Base-by-base conservation (phyloP, 2,329 filamentous ascomycete genomes). In the Westerdykella ornata region DNA sequence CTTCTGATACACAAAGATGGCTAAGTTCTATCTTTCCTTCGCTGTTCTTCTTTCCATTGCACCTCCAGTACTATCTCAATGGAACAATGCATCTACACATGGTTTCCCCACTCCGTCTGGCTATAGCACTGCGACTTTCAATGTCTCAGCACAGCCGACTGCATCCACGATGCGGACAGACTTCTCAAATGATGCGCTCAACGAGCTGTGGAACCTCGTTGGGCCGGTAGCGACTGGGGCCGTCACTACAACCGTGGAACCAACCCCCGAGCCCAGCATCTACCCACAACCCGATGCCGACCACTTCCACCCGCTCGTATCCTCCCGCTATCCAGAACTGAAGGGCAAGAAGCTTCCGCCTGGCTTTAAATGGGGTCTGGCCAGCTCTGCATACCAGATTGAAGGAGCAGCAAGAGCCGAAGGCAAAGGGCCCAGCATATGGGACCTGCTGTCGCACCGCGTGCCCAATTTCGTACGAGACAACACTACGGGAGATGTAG, bases 111-210 rank as follows among this genome's bases (percentile, higher is more conserved):
- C 53, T 1, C 62, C 64, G 12, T 49, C 60, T 8, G 64, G 63
- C 12, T 68, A 67, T 43, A 56, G 54, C 6, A 60, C 61, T 2
- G 55, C 57, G n/a, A 63, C 47, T 22, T 70, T 57, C 57, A 69
- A 73, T 55, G 60, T 59, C 29, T 68, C 68, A 4, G 66, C 68
- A 1, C 68, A 70, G 17, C 67, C 65, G 15, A 70, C 70, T 12
- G 62, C 69, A 9, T 57, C 64, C 9, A 46, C 68, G 32, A 64
- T 56, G 3, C 70, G 71, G 28, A 65, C 58, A 1, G 67, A 71
- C 42, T 74, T 72, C 53, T 71, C 69, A 0, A 66, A 73, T 37
- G 67, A 72, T 45, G 67, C 67, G 14, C 59, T 74, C 15, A 68
- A 64, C 3, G 67, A 69, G 30, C 57, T 72, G 8, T 72, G 70